These are phyloP conservation scores for Fusarium proliferatum DNA, from an alignment of 2,329 filamentous ascomycete species.

Conservation along the genomic window DNA sequence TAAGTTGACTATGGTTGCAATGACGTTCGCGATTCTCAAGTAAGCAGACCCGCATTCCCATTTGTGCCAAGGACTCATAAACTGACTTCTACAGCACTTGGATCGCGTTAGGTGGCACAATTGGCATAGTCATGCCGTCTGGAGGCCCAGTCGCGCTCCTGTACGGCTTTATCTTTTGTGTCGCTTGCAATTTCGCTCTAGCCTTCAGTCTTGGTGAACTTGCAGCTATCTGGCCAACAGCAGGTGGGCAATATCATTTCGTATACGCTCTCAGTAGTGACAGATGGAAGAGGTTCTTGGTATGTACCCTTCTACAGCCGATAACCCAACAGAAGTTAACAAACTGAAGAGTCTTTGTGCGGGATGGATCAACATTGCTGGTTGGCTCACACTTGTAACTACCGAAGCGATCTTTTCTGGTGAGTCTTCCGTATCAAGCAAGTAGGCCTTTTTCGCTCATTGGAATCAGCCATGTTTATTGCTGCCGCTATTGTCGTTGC, in stretches of 20 bases:
- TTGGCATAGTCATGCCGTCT: not conserved
- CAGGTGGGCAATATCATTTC: not conserved
- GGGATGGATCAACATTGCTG: not conserved
- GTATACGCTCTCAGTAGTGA: not conserved
- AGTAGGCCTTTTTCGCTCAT: rapidly evolving
- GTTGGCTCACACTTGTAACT: not conserved
- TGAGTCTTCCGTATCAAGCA: not conserved
- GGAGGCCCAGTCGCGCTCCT: not conserved
- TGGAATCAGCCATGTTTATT: not conserved
- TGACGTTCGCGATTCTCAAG: conserved; percentile 1
- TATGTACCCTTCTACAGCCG: rapidly evolving
- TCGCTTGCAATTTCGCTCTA: not conserved
- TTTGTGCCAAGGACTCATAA: rapidly evolving
- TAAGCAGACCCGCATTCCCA: not conserved
- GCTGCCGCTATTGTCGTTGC: not conserved
- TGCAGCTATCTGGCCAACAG: not conserved
- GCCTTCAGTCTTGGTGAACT: not conserved
- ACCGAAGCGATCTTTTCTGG: not conserved
- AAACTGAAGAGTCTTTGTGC: not conserved
- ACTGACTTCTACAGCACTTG: not conserved
- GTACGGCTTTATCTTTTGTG: not conserved
- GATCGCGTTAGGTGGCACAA: not conserved
- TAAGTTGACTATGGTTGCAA: not conserved
- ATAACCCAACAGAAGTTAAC: rapidly evolving
- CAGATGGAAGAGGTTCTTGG: not conserved